A percentile compares a stretch with the other conserved stretches of the same genome.
Conservation (phyloP, 2,329 filamentous ascomycete genomes). For the Paecilomyces fulvus region DNA sequence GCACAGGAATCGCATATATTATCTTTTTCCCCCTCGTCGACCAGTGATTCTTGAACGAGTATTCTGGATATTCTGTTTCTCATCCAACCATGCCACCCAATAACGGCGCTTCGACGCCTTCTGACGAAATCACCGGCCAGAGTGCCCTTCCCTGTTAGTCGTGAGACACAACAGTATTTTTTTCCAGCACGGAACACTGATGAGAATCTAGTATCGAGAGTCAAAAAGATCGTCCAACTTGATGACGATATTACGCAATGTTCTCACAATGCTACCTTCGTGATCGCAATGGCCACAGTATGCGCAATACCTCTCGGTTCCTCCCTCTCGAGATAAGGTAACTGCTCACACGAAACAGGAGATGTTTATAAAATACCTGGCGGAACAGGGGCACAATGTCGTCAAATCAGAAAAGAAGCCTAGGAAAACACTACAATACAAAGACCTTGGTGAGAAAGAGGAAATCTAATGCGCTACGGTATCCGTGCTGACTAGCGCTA, state of each 20-base stretch:
- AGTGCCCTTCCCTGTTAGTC: constrained; percentile 74
- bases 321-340: neutral
- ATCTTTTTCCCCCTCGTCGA: neutral
- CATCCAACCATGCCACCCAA: constrained; percentile 70
- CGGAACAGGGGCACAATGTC: constrained; percentile 75
- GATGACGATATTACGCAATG: constrained; percentile 80
- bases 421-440: constrained; percentile 88
- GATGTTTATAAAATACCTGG: constrained; percentile 89
- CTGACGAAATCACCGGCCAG: constrained; percentile 75
- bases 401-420: constrained; percentile 88
- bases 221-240: constrained; percentile 88
- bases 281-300: constrained; percentile 83
- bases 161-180: neutral
- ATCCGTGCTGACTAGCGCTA: constrained; percentile 23
- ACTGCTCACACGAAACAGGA: constrained; percentile 47
- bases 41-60: neutral
- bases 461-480: neutral
- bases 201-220: constrained; percentile 64
- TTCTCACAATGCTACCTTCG: constrained; percentile 89
- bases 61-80: neutral
- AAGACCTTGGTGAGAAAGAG: constrained; percentile 63
- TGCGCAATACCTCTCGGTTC: constrained; percentile 14
- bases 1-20: neutral
- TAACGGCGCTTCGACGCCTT: constrained; percentile 69
- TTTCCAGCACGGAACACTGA: constrained; percentile 6